Evolutionary conservation across 345 rosid species (phyloP).

Genomic region (Sapria himalayana): DNA sequence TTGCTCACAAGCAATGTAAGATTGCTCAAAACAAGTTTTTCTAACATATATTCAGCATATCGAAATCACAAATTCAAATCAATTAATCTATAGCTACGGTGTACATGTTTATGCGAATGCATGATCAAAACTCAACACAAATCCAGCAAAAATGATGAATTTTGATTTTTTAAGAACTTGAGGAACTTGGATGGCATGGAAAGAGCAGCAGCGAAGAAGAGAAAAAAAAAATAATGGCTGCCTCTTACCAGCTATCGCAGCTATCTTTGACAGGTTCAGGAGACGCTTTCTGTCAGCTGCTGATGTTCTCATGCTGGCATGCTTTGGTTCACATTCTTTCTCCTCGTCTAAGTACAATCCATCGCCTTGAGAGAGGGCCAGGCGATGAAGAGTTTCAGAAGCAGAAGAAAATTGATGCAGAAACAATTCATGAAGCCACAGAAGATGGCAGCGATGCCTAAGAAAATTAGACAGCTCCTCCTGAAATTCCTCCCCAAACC

Average conservation of each 20-base stretch:
- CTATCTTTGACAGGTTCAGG: constrained; percentile 71
- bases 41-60: too few species aligned
- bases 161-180: too few species aligned
- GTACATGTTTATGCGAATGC: too few species aligned
- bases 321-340: constrained; percentile 18
- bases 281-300: constrained; percentile 53
- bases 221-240: neutral
- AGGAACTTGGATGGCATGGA: too few species aligned
- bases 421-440: constrained; percentile 81
- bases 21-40: too few species aligned
- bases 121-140: too few species aligned
- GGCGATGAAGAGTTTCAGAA: constrained; percentile 62
- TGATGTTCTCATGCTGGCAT: constrained; percentile 16
- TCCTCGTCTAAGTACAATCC: constrained; percentile 17
- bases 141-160: too few species aligned
- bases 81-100: too few species aligned
- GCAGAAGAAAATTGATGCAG: constrained; percentile 75
- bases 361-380: constrained; percentile 57
- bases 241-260: constrained; percentile 60
- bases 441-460: constrained; percentile 35
- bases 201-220: neutral
- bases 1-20: too few species aligned
- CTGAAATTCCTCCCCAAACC: constrained; percentile 92
- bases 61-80: too few species aligned
- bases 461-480: constrained; percentile 56